Percentiles rank a stretch among this genome's conserved stretches.
These are phyloP conservation scores for Metrosideros polymorpha DNA, from an alignment of 441 rosid species.

Conservation along the genomic window DNA sequence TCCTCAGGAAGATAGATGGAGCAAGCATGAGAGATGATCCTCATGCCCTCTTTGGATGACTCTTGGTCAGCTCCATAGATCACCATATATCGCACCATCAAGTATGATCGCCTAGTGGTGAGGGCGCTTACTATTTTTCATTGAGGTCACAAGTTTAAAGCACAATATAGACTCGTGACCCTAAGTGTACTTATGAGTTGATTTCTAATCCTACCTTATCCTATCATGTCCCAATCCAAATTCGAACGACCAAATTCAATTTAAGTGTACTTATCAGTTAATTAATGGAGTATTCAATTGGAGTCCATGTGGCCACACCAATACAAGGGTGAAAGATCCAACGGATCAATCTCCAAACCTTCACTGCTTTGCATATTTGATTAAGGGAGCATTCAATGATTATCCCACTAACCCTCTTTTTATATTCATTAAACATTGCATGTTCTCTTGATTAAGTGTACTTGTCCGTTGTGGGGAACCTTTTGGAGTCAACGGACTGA, in stretches of 20 bases:
- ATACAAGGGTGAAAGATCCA: neutral
- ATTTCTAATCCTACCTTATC: no score
- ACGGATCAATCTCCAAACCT: neutral
- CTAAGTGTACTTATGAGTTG: neutral
- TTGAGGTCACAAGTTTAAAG: no score
- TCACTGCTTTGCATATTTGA: neutral
- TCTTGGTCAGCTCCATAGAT: no score
- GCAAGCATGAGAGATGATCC: no score
- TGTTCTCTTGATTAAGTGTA: neutral
- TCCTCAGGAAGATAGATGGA: no score
- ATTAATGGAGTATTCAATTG: neutral
- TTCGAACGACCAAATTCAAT: no score
- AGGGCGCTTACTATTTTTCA: no score
- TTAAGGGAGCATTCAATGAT: neutral
- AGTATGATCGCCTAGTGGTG: no score
- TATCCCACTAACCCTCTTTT: neutral
- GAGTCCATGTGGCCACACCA: neutral
- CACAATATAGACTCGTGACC: no score
- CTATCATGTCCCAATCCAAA: no score
- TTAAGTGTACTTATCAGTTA: neutral
- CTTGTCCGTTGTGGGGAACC: neutral
- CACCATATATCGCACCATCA: no score
- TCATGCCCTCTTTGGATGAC: no score
- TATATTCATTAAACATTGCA: neutral
- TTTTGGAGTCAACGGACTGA: neutral